Evolutionary conservation across 495 filamentous ascomycete genomes (phyloP), one percentile per base, ranked within the genome.

Genomic region (Tuber umbilicatum): DNA sequence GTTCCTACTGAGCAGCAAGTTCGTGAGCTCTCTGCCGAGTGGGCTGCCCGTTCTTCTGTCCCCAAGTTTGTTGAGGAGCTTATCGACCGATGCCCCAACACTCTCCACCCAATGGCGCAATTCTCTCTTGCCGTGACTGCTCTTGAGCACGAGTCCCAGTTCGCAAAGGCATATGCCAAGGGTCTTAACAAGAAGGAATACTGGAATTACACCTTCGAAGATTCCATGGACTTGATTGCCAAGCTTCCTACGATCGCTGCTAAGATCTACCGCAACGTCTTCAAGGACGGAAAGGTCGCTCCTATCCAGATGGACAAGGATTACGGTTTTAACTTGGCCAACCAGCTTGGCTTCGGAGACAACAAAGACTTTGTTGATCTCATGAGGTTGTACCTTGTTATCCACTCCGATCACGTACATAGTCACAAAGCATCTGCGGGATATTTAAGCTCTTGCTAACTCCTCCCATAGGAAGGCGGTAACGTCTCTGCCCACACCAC

Each of bases 31-130:
- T 98, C 96, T 80, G 93, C 94, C 69, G 96, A 98, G 85, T 98
- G 94, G 96, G 95, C 95, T 85, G 95, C 95, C 81, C 94, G 96
- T 83, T 92, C 96, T 85, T 92, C 93, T 82, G 86, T 99, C 76
- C 96, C 95, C 84, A 94, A 94, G 87, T 99, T 94, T 87, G 87
- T 99, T 83, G 94, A 97, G 87, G 95, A 99, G 87, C 90, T 99
- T 82, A 97, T 99, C 86, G 95, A 99, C 90, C 93, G 94, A 86
- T 98, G 94, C 91, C 95, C 95, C 76, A 94, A 87, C 87, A 93
- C 94, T 85, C 92, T 99, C 79, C 95, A 99, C 90, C 96, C 95
- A 83, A 99, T 99, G 95, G 94, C 96, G 71, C 95, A 99, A 88
- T 97, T 99, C 89, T 97, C 96, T 50, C 86, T 98, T 81, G 95